Base-by-base conservation (phyloP, 495 filamentous ascomycete genomes). In the Talaromyces adpressus region DNA sequence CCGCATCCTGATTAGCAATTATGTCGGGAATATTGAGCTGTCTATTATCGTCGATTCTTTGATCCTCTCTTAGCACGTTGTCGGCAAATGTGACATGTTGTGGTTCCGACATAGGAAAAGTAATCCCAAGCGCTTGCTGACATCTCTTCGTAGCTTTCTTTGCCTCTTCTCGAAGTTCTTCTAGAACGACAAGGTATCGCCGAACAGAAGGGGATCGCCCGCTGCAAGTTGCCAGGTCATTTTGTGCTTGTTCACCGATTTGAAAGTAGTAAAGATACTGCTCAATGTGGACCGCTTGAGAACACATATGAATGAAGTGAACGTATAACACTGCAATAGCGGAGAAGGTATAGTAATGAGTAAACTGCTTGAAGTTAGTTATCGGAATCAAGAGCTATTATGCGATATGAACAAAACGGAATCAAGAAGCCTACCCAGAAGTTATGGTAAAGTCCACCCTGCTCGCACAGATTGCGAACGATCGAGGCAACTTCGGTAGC, bases 131-230 rank as follows among this genome's bases (percentile, higher is more conserved):
- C 36, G 36, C 36, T 41, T 41, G 36, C 11, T 41, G 36, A 41
- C 36, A 41, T 41, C 36, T 41, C 20, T 34, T 61, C 2, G 54
- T 64, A 8, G 66, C 61, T 20, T 63, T 65, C 5, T 64, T 63
- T 49, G 76, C 78, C 62, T 81, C 78, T n/a, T 71, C 64, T 14
- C 72, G 68, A n/a, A 81, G 65, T 57, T 79, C 76, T 54, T 77
- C 75, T 1, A 81, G 71, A 0, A 81, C 77, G 49, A 76, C 67
- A 4, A 72, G 70, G 63, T 77, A 79, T 0, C 36, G 36, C 36
- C 36, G 36, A 16, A 41, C 36, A 41, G 36, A 41, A 1, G 36
- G 36, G 36, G 36, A 41, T 41, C 14, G 14, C 36, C 2, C 36
- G 4, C 36, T 41, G 36, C 36, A 41, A 16, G 36, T 41, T 16